These are phyloP conservation scores for Lactifluus piperatus DNA, from an alignment of 768 basidiomycete genomes.

Conservation along the genomic window DNA sequence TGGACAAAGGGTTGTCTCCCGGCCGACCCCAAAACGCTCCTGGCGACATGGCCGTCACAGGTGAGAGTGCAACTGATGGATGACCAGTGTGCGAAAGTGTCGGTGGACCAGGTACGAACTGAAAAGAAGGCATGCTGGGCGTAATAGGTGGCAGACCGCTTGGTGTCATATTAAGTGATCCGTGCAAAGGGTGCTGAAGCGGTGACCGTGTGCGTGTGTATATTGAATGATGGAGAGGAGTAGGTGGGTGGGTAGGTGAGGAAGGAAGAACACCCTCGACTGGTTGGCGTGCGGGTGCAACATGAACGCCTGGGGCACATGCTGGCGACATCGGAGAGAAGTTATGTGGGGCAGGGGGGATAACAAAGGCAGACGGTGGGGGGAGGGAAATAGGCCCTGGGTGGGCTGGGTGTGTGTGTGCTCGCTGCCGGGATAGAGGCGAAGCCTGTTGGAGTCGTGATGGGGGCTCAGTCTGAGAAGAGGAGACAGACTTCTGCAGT, in stretches of 20 bases:
- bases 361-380: slow-evolving; percentile 40
- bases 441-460: slow-evolving; percentile 13
- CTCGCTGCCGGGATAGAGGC: slow-evolving; percentile 18
- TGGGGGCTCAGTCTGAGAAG: neutral
- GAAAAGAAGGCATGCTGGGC: slow-evolving; percentile 96
- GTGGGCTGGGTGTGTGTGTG: slow-evolving; percentile 39
- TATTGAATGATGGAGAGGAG: slow-evolving; percentile 24
- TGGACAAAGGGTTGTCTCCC: slow-evolving; percentile 39
- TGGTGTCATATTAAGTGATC: slow-evolving; percentile 37
- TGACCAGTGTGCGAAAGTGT: slow-evolving; percentile 27
- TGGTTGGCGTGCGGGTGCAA: slow-evolving; percentile 10
- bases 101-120: slow-evolving; percentile 55
- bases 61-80: slow-evolving; percentile 46
- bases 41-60: slow-evolving; percentile 63
- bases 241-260: slow-evolving; percentile 25
- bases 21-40: slow-evolving; percentile 67
- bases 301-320: slow-evolving; percentile 21
- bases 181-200: slow-evolving; percentile 32
- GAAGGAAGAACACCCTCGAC: neutral
- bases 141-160: slow-evolving; percentile 86
- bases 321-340: slow-evolving; percentile 24
- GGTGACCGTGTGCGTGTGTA: slow-evolving; percentile 29
- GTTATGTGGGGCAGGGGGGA: slow-evolving; percentile 34
- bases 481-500: neutral
- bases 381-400: slow-evolving; percentile 66